A percentile compares a stretch with the other conserved stretches of the same genome.
These are phyloP conservation scores for Viridothelium virens DNA, from an alignment of 495 filamentous ascomycete genomes.

Conservation along the genomic window DNA sequence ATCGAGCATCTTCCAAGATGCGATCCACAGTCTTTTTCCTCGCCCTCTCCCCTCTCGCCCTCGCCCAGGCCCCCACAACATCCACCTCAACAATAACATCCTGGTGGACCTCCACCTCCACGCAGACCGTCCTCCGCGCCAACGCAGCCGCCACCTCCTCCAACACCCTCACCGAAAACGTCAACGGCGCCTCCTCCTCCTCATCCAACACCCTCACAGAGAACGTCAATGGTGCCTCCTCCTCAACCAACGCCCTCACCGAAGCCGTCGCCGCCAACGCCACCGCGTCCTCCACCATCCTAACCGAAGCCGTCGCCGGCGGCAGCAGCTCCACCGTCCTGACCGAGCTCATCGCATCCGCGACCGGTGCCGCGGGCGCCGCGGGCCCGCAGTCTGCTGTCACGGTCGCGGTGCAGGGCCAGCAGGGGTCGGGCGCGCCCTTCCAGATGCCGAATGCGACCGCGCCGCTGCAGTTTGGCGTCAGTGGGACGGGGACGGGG, in stretches of 20 bases:
- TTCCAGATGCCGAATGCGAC: conserved; percentile 1
- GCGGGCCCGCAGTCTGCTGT: not conserved
- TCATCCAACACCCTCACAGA: conserved; percentile 1
- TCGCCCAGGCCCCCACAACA: not conserved
- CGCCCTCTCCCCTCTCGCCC: conserved; percentile 1
- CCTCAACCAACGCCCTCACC: not conserved
- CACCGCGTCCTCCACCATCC: not conserved
- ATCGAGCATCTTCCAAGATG: not conserved
- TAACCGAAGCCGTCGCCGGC: not conserved
- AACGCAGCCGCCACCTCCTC: not conserved
- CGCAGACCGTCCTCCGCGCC: not conserved
- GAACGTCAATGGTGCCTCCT: not conserved
- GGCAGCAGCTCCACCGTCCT: not conserved
- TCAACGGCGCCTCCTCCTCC: not conserved
- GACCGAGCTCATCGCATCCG: conserved; percentile 10
- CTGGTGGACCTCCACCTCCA: not conserved
- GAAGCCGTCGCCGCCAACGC: not conserved
- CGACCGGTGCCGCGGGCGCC: not conserved
- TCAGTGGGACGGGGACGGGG: conserved; percentile 1
- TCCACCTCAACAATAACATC: conserved; percentile 9
- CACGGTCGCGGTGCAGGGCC: not conserved
- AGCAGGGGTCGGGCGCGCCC: not conserved
- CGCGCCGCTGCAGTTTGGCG: not conserved
- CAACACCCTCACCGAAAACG: not conserved
- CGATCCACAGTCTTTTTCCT: not conserved